These are phyloP conservation scores for Thymus mandschuricus DNA, from an alignment of 257 asterid species.

Conservation along the genomic window DNA sequence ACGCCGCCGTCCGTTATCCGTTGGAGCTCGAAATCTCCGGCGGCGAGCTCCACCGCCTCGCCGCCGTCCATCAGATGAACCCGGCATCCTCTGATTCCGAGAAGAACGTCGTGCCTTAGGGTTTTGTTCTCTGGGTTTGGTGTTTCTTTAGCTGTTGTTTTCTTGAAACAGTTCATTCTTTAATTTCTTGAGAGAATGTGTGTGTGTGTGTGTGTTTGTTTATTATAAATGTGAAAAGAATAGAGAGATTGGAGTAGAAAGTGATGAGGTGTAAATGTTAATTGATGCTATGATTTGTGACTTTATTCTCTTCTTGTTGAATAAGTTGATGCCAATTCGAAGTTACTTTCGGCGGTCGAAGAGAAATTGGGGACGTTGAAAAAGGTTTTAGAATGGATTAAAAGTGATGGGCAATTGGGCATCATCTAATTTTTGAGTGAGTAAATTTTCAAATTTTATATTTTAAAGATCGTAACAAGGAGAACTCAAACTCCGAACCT, in stretches of 20 bases:
- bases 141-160: conserved; percentile 36
- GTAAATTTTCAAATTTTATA: too few species aligned
- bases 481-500: too few species aligned
- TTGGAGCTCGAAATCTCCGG: conserved; percentile 55
- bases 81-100: conserved; percentile 61
- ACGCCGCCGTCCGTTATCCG: conserved; percentile 52
- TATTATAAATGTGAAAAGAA: too few species aligned
- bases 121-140: not conserved
- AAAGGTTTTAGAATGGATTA: not conserved
- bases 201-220: not conserved
- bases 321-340: conserved; percentile 35
- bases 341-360: conserved; percentile 51
- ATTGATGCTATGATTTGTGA: conserved; percentile 37
- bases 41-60: conserved; percentile 63
- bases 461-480: too few species aligned
- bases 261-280: conserved; percentile 11
- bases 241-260: too few species aligned
- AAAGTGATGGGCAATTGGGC: too few species aligned
- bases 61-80: conserved; percentile 72
- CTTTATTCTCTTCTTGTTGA: conserved; percentile 61
- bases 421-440: too few species aligned
- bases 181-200: not conserved
- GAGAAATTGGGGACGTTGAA: conserved; percentile 22
- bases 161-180: conserved; percentile 64
- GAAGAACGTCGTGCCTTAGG: conserved; percentile 48